Base-by-base conservation (phyloP, 2,329 filamentous ascomycete species). In the Macroventuria anomochaeta region DNA sequence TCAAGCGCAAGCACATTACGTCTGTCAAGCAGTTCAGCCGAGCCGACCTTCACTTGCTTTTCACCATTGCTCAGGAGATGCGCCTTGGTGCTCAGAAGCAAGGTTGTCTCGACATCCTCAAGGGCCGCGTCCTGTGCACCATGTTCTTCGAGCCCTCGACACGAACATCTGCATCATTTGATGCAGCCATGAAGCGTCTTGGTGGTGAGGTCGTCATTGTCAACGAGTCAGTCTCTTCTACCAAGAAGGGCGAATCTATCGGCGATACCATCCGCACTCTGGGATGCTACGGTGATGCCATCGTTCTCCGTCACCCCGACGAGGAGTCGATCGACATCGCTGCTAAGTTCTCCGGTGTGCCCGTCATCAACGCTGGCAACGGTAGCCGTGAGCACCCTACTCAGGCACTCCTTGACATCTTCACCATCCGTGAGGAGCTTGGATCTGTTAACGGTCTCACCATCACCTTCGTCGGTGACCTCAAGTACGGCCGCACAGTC, bases 81-180 rank as follows among this genome's bases (percentile, higher is more conserved):
- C 90, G 93, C 25, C 85, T 96, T 15, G 93, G 92, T 47, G 95
- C 97, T 25, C 91, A 97, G 78, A 88, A 93, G 42, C 89, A 96
- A 68, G 95, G 95, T 55, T 89, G 95, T 25, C 82, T 99, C 43
- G 88, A 95, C 69, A 83, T 96, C 51, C 85, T 99, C 57, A 90
- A 89, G 67, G 92, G 93, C 23, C 87, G 90, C 38, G 85, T 99
- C 11, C 83, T 99, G 31, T 91, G 89, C 78, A 95, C 91, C 2
- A 86, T 99, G 80, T 99, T 99, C 84, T 99, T 93, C 76, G 95
- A 99, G 81, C 95, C 95, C 2, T 97, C 93, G 0, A 99, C 95
- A 2, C 86, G 95, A 48, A 99, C 95, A 5, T 97, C 93, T 11
- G 87, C 90, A 31, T 99, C 95, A 3, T 99, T 99, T 68, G 95